Percentiles rank a stretch among this genome's conserved stretches.
Evolutionary conservation across 208 protist genomes (phyloP).

Genomic region (Crithidia mellificae): DNA sequence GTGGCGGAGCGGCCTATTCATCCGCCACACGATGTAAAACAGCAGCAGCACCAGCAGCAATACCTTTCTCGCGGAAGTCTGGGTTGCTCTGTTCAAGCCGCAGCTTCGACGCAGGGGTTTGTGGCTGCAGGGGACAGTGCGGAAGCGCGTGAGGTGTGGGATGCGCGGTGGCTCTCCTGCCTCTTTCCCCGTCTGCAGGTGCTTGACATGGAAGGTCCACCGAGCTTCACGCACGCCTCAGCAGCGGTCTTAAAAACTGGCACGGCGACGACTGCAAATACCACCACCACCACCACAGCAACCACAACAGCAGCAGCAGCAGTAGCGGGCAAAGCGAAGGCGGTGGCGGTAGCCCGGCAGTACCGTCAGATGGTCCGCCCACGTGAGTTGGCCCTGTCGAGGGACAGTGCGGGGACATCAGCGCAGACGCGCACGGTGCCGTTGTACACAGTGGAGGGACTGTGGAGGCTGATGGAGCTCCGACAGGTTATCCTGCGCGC

Average conservation of each 20-base stretch:
- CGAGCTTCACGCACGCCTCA: constrained; percentile 9
- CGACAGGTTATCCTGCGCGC: constrained; percentile 7
- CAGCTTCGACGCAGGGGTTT: not conserved
- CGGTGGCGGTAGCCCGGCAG: not conserved
- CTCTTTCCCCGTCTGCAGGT: constrained; percentile 13
- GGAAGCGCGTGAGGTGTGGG: not conserved
- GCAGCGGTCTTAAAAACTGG: too few relatives aligned
- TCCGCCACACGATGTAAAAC: too few relatives aligned
- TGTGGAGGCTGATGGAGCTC: constrained; percentile 17
- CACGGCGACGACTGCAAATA: too few relatives aligned
- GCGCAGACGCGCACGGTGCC: constrained; percentile 5
- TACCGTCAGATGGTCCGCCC: constrained; percentile 7
- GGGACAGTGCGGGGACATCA: not conserved
- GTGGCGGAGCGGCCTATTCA: constrained; percentile 2
- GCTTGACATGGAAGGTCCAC: constrained; percentile 12
- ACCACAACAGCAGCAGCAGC: not conserved
- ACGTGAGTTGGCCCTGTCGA: not conserved
- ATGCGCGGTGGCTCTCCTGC: constrained; percentile 7
- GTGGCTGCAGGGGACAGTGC: not conserved
- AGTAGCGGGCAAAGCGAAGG: too few relatives aligned
- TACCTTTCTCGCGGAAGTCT: too few relatives aligned
- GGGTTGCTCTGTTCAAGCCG: not conserved
- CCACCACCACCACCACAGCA: not conserved
- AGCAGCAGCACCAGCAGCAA: too few relatives aligned
- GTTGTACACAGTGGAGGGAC: not conserved